Evolutionary conservation across 1,284 basidiomycete species (phyloP).

Genomic region (Fomitopsis betulina): DNA sequence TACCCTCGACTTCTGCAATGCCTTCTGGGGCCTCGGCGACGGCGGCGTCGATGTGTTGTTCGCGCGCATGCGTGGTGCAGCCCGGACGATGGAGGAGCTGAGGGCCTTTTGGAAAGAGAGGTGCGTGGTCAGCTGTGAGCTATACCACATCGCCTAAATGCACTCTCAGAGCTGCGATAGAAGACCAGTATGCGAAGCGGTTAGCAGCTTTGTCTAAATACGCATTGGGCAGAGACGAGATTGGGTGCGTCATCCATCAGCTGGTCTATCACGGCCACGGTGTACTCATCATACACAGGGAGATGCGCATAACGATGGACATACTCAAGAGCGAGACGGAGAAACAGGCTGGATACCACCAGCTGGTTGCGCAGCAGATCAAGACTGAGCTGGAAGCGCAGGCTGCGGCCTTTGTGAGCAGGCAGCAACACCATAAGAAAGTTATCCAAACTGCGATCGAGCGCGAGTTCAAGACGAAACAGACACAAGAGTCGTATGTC

Average conservation of each 20-base stretch:
- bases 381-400: slow-evolving; percentile 75
- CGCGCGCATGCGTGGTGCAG: slow-evolving; percentile 80
- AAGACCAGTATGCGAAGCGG: slow-evolving; percentile 94
- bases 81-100: slow-evolving; percentile 88
- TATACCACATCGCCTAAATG: not conserved
- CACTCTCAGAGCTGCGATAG: slow-evolving; percentile 65
- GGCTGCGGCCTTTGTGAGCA: slow-evolving; percentile 56
- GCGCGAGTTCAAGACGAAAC: slow-evolving; percentile 85
- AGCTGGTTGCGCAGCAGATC: slow-evolving; percentile 70
- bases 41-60: slow-evolving; percentile 89
- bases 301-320: slow-evolving; percentile 76
- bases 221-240: slow-evolving; percentile 83
- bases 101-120: slow-evolving; percentile 87
- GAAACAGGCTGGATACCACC: slow-evolving; percentile 69
- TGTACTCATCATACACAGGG: slow-evolving; percentile 38
- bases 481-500: slow-evolving; percentile 80
- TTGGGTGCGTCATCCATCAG: slow-evolving; percentile 58
- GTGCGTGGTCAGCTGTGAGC: slow-evolving; percentile 34
- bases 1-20: slow-evolving; percentile 89
- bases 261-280: slow-evolving; percentile 4
- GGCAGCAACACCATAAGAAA: slow-evolving; percentile 76
- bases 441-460: slow-evolving; percentile 73
- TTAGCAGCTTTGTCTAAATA: slow-evolving; percentile 79
- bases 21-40: slow-evolving; percentile 90
- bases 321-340: slow-evolving; percentile 82